phyloP scores from a whole-genome alignment of 2,329 filamentous ascomycete genomes.

The Lachnellula cervina region DNA sequence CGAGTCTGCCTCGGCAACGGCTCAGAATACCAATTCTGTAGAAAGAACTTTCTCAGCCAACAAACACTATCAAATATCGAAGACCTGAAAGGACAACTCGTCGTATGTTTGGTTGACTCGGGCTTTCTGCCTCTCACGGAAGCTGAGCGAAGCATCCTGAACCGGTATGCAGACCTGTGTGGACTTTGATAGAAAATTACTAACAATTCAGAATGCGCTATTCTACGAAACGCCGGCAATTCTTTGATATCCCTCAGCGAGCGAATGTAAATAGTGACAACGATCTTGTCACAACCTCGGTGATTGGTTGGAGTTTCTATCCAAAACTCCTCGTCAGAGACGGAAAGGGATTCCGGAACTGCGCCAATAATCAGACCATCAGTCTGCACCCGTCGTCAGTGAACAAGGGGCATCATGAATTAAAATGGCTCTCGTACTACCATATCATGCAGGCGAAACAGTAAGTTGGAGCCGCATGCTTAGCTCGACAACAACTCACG shows the following conservation, averaged over 20 bases:
- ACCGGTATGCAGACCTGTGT: conserved; percentile 36
- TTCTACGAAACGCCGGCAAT: conserved; percentile 58
- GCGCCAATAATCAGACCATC: conserved; percentile 88
- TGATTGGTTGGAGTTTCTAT: conserved; percentile 93
- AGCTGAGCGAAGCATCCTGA: conserved; percentile 65
- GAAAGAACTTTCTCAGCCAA: conserved; percentile 88
- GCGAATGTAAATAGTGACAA: conserved; percentile 75
- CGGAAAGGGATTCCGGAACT: conserved; percentile 81
- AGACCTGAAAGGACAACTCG: conserved; percentile 87
- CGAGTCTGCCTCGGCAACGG: conserved; percentile 65
- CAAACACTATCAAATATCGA: conserved; percentile 90
- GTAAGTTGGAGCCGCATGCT: conserved; percentile 39
- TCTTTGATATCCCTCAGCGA: conserved; percentile 75
- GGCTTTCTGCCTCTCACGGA: conserved; percentile 73
- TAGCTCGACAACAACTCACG: conserved; percentile 9
- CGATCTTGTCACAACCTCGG: conserved; percentile 71
- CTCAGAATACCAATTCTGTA: conserved; percentile 85
- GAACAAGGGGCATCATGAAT: conserved; percentile 65
- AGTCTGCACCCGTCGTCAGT: conserved; percentile 84
- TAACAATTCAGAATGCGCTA: conserved; percentile 48
- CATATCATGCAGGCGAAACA: conserved; percentile 92
- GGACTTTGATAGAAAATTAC: neutral
- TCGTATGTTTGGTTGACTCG: conserved; percentile 79
- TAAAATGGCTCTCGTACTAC: conserved; percentile 90
- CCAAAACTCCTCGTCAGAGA: conserved; percentile 85